Conservation (phyloP, 805 yeast genomes). For the Sugiyamaella americana region DNA sequence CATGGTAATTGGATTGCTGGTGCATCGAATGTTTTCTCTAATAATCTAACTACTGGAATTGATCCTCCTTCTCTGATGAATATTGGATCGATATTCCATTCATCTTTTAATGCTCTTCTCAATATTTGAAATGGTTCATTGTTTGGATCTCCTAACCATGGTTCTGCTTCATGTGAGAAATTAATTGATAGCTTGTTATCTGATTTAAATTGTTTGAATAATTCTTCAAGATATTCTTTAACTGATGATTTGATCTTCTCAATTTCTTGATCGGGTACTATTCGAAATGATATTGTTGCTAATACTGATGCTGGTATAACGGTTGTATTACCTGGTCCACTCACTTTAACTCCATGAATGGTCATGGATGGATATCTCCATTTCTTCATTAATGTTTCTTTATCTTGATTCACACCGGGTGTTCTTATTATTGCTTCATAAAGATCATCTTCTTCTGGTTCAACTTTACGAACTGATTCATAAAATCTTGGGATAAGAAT, state of each 20-base stretch:
- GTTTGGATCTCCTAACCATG: constrained; percentile 88
- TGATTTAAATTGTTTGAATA: constrained; percentile 48
- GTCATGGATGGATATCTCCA: constrained; percentile 92
- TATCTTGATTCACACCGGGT: constrained; percentile 30
- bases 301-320: constrained; percentile 80
- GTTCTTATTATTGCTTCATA: constrained; percentile 55
- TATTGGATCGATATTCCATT: constrained; percentile 77
- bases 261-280: constrained; percentile 83
- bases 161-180: constrained; percentile 82
- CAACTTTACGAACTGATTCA: constrained; percentile 55
- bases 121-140: constrained; percentile 69
- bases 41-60: constrained; percentile 78
- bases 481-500: constrained; percentile 65
- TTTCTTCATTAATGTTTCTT: constrained; percentile 50
- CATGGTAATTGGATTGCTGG: constrained; percentile 95
- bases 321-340: constrained; percentile 86
- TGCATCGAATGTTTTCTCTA: constrained; percentile 77
- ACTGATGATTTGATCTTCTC: constrained; percentile 49
- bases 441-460: constrained; percentile 50
- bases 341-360: constrained; percentile 72
- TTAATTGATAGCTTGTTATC: constrained; percentile 56
- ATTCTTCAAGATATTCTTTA: constrained; percentile 39
- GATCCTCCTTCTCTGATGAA: constrained; percentile 96
- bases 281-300: constrained; percentile 73
- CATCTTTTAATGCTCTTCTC: constrained; percentile 51